These are phyloP conservation scores for Nicotiana otophora DNA, from an alignment of 257 asterid species.

Conservation along the genomic window DNA sequence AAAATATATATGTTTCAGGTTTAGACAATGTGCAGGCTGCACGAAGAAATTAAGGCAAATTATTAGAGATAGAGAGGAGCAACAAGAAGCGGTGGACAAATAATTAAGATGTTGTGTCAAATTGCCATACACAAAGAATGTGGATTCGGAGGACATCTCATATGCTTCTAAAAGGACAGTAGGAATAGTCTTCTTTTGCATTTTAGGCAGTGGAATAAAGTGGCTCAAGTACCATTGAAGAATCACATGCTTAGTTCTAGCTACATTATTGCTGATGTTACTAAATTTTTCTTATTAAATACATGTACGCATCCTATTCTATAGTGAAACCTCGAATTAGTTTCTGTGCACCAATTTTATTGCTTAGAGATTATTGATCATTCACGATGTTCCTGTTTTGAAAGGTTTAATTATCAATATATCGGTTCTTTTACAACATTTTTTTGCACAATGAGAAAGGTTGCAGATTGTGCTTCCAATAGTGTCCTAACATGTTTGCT, in stretches of 20 bases:
- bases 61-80: no score
- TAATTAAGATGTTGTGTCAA: not conserved
- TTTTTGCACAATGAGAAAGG: not conserved
- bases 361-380: not conserved
- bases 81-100: not conserved
- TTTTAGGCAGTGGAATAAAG: slow-evolving; percentile 5
- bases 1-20: not conserved
- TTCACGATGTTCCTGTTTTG: not conserved
- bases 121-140: not conserved
- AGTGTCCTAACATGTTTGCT: not conserved
- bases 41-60: not conserved
- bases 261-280: not conserved
- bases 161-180: not conserved
- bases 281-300: not conserved
- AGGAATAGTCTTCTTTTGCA: not conserved
- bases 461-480: not conserved
- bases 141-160: slow-evolving; percentile 6
- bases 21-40: not conserved
- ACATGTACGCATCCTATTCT: not conserved
- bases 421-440: not conserved
- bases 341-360: not conserved
- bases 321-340: not conserved
- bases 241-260: not conserved
- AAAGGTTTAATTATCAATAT: not conserved
- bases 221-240: not conserved